These are phyloP conservation scores for Cyanodermella asteris DNA, from an alignment of 2,329 filamentous ascomycete species.

Conservation along the genomic window DNA sequence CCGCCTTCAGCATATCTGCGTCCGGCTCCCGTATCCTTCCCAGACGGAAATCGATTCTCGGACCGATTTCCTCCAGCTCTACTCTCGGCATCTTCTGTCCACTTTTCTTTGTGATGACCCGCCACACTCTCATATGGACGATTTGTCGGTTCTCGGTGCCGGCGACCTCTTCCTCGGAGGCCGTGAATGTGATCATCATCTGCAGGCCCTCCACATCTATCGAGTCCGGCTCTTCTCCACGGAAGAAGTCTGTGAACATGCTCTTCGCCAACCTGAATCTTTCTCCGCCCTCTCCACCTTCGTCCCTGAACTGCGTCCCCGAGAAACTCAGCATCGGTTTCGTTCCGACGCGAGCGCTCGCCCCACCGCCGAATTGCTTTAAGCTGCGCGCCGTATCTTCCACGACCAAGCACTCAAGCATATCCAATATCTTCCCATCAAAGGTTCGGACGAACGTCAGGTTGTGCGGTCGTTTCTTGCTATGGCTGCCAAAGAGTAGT, in stretches of 20 bases:
- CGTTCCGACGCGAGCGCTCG: constrained; percentile 41
- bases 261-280: constrained; percentile 77
- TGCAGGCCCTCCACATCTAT: constrained; percentile 91
- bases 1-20: constrained; percentile 61
- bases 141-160: constrained; percentile 18
- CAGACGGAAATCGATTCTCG: constrained; percentile 74
- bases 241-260: constrained; percentile 78
- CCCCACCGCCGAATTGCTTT: constrained; percentile 50
- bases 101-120: constrained; percentile 65
- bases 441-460: constrained; percentile 70
- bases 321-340: constrained; percentile 85
- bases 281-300: too few species aligned
- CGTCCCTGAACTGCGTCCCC: constrained; percentile 68
- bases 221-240: constrained; percentile 54
- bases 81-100: constrained; percentile 75
- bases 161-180: constrained; percentile 36
- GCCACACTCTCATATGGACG: constrained; percentile 58
- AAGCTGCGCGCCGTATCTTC: constrained; percentile 47
- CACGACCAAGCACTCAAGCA: constrained; percentile 78
- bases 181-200: constrained; percentile 65
- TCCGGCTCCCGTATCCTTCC: constrained; percentile 65
- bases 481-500: constrained; percentile 62
- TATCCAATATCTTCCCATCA: constrained; percentile 71
- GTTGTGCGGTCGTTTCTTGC: constrained; percentile 88
- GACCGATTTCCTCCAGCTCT: constrained; percentile 88